These are phyloP conservation scores for Apiosordaria backusii DNA, from an alignment of 495 filamentous ascomycete species.

Conservation along the genomic window DNA sequence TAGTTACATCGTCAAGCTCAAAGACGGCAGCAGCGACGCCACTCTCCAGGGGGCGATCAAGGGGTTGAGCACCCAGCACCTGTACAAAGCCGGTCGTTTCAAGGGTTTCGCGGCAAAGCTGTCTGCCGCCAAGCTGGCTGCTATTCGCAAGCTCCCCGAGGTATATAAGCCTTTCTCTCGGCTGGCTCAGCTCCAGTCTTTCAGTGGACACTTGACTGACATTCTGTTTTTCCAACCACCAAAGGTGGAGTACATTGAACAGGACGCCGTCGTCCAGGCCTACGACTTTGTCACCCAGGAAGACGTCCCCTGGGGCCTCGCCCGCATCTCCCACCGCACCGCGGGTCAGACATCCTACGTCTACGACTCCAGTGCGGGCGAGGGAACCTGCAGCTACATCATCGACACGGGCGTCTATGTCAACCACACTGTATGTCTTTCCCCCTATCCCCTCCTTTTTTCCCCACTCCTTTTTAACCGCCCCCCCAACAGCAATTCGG, in stretches of 20 bases:
- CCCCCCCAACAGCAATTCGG: slow-evolving; percentile 44
- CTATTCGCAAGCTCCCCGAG: slow-evolving; percentile 42
- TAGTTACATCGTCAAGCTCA: slow-evolving; percentile 56
- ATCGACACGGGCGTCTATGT: slow-evolving; percentile 59
- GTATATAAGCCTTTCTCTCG: slow-evolving; percentile 26
- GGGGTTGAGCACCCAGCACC: slow-evolving; percentile 32
- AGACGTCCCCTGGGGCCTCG: slow-evolving; percentile 57
- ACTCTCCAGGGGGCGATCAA: slow-evolving; percentile 34
- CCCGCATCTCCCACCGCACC: slow-evolving; percentile 54
- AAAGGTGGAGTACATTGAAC: slow-evolving; percentile 51
- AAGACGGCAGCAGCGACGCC: slow-evolving; percentile 39
- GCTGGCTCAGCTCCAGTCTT: background rate
- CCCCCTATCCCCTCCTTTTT: slow-evolving; percentile 20
- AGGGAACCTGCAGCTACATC: slow-evolving; percentile 58
- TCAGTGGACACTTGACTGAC: slow-evolving; percentile 1
- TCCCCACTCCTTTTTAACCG: background rate
- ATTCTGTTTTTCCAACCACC: no score
- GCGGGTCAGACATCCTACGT: slow-evolving; percentile 47
- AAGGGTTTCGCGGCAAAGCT: slow-evolving; percentile 43
- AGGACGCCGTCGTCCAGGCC: slow-evolving; percentile 43
- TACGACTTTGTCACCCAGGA: slow-evolving; percentile 44
- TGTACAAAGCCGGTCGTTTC: slow-evolving; percentile 39
- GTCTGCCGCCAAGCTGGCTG: slow-evolving; percentile 34
- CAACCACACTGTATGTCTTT: slow-evolving; percentile 40
- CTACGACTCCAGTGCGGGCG: slow-evolving; percentile 57